These are phyloP conservation scores for Begonia fuchsioides DNA, from an alignment of 306 rosid species.

Conservation along the genomic window DNA sequence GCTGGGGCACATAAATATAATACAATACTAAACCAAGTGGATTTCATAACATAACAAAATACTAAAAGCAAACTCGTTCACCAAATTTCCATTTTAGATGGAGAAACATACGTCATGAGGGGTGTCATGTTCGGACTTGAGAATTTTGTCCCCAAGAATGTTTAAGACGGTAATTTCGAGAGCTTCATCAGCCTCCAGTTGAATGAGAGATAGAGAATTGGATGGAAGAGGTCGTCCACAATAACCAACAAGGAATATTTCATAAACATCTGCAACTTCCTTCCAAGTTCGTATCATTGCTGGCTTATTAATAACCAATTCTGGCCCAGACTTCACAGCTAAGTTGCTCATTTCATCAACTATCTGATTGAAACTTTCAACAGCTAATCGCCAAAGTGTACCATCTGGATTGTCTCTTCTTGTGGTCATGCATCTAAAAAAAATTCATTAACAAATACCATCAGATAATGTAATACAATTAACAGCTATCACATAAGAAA, in stretches of 20 bases:
- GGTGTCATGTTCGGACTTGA: slow-evolving; percentile 60
- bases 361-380: slow-evolving; percentile 59
- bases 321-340: slow-evolving; percentile 25
- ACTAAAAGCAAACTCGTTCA: not conserved
- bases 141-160: slow-evolving; percentile 71
- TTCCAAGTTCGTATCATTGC: slow-evolving; percentile 79
- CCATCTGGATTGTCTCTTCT: slow-evolving; percentile 86
- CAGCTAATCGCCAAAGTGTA: slow-evolving; percentile 83
- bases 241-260: slow-evolving; percentile 84
- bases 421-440: slow-evolving; percentile 83
- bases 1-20: not conserved
- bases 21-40: not conserved
- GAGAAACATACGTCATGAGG: slow-evolving; percentile 58
- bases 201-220: slow-evolving; percentile 50
- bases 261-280: slow-evolving; percentile 90
- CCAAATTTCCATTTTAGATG: not conserved
- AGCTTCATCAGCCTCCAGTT: slow-evolving; percentile 61
- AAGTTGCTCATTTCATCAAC: slow-evolving; percentile 42
- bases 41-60: not conserved
- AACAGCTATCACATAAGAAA: too few species aligned
- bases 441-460: not conserved
- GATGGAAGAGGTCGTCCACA: slow-evolving; percentile 92
- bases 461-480: too few species aligned
- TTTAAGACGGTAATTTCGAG: slow-evolving; percentile 68
- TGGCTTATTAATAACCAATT: slow-evolving; percentile 41